Base-by-base conservation (phyloP, 176 grass and related monocot genomes). In the Calamus simplicifolius region DNA sequence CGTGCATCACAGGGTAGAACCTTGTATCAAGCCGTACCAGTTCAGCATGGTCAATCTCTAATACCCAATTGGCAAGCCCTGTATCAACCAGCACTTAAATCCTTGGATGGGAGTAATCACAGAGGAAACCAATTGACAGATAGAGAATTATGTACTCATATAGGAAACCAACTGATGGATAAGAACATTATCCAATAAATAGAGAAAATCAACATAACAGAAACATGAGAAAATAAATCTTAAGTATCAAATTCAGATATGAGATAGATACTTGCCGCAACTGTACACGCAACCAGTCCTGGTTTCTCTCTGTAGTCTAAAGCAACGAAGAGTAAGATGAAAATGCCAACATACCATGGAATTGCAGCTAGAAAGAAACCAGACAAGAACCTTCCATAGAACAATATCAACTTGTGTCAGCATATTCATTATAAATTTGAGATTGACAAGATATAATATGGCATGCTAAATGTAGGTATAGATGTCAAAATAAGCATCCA, bases 291-390 rank as follows among this genome's bases (percentile, higher is more conserved):
- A 58, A 83, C 58, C 61, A 88, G 62, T 62, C 85, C 85, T 56
- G 80, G 67, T 66, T 80, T 88, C 75, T 88, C 85, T 31, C 85
- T 82, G 64, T 77, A 70, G 65, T 88, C 85, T 70, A 80, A 69
- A 69, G 76, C 63, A 57, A 88, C 73, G 73, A 88, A 88, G 38
- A 83, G 68, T 56, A 88, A 76, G 70, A 88, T 71, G 48, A 88
- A 88, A 49, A 59, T 63, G 25, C 80, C 85, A 73, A 67, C 25
- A 74, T 88, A 88, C 80, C 85, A 88, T 16, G 80, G 80, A 58
- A 88, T 77, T 29, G 80, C 76, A 66, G 85, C 80, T 54, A 88
- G 61, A 56, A 88, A 73, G 52, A 88, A 83, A 23, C 85, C 85
- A n/a, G 78, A 21, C n/a, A 83, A 60, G 48, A 88, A 88, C 64